These are phyloP conservation scores for Berberis thunbergii DNA, from an alignment of 164 flowering plant genomes.

Conservation along the genomic window DNA sequence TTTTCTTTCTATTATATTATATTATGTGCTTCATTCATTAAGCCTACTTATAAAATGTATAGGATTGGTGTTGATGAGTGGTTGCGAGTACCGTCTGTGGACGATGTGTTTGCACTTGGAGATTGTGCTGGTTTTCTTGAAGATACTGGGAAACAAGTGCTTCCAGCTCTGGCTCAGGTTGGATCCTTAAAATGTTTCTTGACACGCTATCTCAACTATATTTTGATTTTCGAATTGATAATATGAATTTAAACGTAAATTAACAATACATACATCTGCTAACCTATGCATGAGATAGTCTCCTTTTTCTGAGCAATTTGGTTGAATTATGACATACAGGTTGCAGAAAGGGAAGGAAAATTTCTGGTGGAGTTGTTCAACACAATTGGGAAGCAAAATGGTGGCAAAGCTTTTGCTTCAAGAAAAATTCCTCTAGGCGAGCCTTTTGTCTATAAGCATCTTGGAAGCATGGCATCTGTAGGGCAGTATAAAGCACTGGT, in stretches of 20 bases:
- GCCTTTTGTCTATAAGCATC: constrained; percentile 75
- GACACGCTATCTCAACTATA: no score
- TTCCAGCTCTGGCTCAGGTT: constrained; percentile 96
- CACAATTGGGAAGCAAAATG: constrained; percentile 47
- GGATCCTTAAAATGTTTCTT: neutral
- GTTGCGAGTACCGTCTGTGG: constrained; percentile 71
- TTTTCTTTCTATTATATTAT: neutral
- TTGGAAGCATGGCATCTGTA: constrained; percentile 88
- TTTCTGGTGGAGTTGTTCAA: constrained; percentile 50
- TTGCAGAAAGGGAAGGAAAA: constrained; percentile 84
- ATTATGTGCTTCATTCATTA: no score
- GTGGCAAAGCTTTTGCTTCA: constrained; percentile 51
- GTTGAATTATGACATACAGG: constrained; percentile 26
- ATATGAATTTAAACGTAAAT: no score
- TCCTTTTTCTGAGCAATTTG: neutral
- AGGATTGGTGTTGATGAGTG: constrained; percentile 89
- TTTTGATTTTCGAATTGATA: no score
- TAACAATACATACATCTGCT: no score
- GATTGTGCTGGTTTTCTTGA: constrained; percentile 93
- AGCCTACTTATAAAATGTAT: neutral
- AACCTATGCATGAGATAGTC: no score
- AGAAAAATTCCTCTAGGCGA: constrained; percentile 53
- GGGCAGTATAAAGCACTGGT: constrained; percentile 83
- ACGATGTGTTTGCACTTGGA: constrained; percentile 88
- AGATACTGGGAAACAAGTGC: constrained; percentile 60